Conservation (phyloP, 805 yeast genomes). For the Metschnikowia proteae region DNA sequence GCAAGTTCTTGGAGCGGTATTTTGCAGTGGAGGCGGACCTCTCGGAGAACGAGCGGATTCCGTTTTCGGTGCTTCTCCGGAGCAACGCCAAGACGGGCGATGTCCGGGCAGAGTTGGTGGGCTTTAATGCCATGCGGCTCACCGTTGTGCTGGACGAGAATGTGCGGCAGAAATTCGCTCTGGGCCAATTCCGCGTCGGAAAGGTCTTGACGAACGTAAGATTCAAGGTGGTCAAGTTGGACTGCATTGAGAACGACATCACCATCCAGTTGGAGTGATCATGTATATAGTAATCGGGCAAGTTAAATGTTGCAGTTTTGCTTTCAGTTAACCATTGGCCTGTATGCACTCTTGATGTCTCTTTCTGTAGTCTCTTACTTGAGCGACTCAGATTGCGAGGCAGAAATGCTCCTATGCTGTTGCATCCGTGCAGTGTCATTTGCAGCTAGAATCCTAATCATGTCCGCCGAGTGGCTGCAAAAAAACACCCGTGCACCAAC, state of each 20-base stretch:
- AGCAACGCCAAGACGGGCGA: constrained; percentile 27
- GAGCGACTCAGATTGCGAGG: too few relatives aligned
- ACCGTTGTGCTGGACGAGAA: constrained; percentile 21
- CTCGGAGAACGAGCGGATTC: constrained; percentile 18
- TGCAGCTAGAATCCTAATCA: too few relatives aligned
- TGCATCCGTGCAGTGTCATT: too few relatives aligned
- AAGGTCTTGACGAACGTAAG: constrained; percentile 17
- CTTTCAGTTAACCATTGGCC: too few relatives aligned
- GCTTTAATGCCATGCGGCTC: constrained; percentile 23
- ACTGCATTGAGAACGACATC: constrained; percentile 35
- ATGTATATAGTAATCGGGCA: not conserved
- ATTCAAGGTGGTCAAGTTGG: constrained; percentile 25
- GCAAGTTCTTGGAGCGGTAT: constrained; percentile 31
- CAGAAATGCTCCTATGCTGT: too few relatives aligned
- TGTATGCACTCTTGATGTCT: too few relatives aligned
- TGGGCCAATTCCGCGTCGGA: constrained; percentile 23
- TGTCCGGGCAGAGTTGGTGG: constrained; percentile 25
- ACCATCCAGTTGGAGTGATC: constrained; percentile 14
- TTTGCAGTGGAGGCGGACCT: constrained; percentile 17
- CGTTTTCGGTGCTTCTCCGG: constrained; percentile 22
- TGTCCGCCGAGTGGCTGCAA: too few relatives aligned
- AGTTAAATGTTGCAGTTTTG: too few relatives aligned
- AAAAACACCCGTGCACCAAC: too few relatives aligned
- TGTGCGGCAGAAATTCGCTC: constrained; percentile 19
- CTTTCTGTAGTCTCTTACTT: too few relatives aligned